Conservation (phyloP, 1,139 yeast genomes). For the Debaryomycetaceae sp. region DNA sequence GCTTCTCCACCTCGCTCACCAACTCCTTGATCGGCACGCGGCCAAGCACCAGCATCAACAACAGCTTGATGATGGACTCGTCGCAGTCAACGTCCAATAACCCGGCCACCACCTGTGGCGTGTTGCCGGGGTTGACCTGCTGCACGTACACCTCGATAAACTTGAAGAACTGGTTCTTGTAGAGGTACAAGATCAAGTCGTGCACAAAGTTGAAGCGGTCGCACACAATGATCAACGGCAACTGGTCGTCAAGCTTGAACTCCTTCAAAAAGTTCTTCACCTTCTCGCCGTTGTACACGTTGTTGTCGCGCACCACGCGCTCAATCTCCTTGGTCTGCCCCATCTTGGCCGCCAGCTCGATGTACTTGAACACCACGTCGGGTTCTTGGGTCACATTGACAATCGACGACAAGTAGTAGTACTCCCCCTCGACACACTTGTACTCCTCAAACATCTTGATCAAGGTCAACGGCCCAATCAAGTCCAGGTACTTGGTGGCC, state of each 20-base stretch:
- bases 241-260: slow-evolving; percentile 88
- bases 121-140: slow-evolving; percentile 90
- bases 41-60: slow-evolving; percentile 83
- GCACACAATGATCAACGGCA: slow-evolving; percentile 94
- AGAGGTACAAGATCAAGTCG: slow-evolving; percentile 86
- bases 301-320: slow-evolving; percentile 91
- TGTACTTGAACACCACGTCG: slow-evolving; percentile 92
- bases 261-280: slow-evolving; percentile 96
- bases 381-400: slow-evolving; percentile 93
- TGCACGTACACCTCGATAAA: slow-evolving; percentile 97
- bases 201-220: slow-evolving; percentile 90
- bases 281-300: slow-evolving; percentile 92
- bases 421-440: slow-evolving; percentile 88
- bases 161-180: slow-evolving; percentile 92
- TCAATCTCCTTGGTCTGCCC: slow-evolving; percentile 94
- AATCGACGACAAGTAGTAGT: slow-evolving; percentile 87
- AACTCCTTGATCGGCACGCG: slow-evolving; percentile 90
- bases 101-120: slow-evolving; percentile 97
- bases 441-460: slow-evolving; percentile 91
- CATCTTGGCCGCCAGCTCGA: slow-evolving; percentile 87
- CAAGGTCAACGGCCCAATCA: slow-evolving; percentile 80
- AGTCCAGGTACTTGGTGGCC: slow-evolving; percentile 92
- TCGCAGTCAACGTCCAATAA: slow-evolving; percentile 96
- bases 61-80: slow-evolving; percentile 75
- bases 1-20: slow-evolving; percentile 91